Base-by-base conservation (phyloP, 2,329 filamentous ascomycete species). In the Claviceps sp. region DNA sequence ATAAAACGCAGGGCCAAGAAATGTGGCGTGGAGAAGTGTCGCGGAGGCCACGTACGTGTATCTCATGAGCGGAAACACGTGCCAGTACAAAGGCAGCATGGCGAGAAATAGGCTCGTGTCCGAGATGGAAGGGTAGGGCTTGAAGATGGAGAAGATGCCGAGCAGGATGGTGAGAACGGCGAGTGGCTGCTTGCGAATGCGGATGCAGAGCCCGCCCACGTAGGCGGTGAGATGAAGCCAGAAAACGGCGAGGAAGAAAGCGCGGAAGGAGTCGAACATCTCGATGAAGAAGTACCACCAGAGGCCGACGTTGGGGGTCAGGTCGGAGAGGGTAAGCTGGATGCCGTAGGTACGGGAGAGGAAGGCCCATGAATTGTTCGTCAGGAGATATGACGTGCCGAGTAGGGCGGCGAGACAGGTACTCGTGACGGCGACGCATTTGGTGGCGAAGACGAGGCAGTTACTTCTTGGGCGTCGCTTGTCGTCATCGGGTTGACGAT, bases 211-310 rank as follows among this genome's bases (percentile, higher is more conserved):
- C 0, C 88, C 91, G 16, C 85, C 86, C 38, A 95, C 87, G 68
- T 98, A 98, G 41, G 87, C 85, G 0, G 86, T 82, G 53, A 97
- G 81, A 65, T 98, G 93, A 55, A 98, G 78, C 89, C 94, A 97
- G 72, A 98, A 98, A 48, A 98, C 90, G 51, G 87, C 93, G 3
- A 98, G 79, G 75, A 97, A 98, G 75, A 98, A 98, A 60, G 86
- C 84, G 41, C 93, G 81, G 76, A 98, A 98, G 1, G 90, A 91
- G 70, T 98, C 93, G 66, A 98, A 98, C 82, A 98, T 98, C 65
- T 98, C 91, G 59, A 94, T 95, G 65, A 98, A 97, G 71, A 98
- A 98, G 70, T 98, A 98, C 93, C 93, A 98, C 93, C 93, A 98
- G 1, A 98, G 75, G 1, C 93, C 93, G 34, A 94, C 86, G 58